These are phyloP conservation scores for Ceratobasidium sp. DNA, from an alignment of 1,284 basidiomycete genomes.

Conservation along the genomic window DNA sequence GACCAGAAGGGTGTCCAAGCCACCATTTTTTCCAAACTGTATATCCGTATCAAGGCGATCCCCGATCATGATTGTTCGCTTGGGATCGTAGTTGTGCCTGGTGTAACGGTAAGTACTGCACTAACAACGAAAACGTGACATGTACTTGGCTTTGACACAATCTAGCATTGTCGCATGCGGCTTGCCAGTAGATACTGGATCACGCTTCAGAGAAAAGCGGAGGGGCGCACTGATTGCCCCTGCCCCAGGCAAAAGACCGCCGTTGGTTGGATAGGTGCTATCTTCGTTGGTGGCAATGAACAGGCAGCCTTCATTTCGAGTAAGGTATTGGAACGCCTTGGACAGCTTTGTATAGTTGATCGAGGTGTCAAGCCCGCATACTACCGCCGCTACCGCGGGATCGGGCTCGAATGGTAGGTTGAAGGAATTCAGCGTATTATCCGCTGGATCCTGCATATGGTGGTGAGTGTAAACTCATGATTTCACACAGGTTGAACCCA, in stretches of 20 bases:
- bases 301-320: conserved; percentile 79
- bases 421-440: conserved; percentile 81
- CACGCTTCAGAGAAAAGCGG: conserved; percentile 76
- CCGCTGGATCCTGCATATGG: conserved; percentile 76
- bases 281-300: conserved; percentile 97
- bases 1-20: conserved; percentile 89
- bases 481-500: conserved; percentile 58
- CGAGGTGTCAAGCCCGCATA: conserved; percentile 85
- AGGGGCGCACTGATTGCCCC: conserved; percentile 89
- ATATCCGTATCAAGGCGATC: conserved; percentile 97
- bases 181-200: conserved; percentile 90
- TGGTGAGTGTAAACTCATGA: not conserved
- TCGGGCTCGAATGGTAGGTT: conserved; percentile 78
- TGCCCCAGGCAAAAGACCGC: conserved; percentile 85
- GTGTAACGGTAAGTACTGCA: not conserved
- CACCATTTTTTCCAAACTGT: conserved; percentile 88
- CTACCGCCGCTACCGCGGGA: conserved; percentile 85
- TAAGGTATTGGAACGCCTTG: conserved; percentile 93
- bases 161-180: conserved; percentile 94
- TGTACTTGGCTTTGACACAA: conserved; percentile 93
- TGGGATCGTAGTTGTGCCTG: conserved; percentile 87
- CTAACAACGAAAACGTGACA: not conserved
- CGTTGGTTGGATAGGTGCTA: conserved; percentile 85
- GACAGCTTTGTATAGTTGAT: conserved; percentile 94
- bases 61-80: conserved; percentile 92